Conservation (phyloP, 192 early-diverging fungal species). For the Polychytrium aggregatum region DNA sequence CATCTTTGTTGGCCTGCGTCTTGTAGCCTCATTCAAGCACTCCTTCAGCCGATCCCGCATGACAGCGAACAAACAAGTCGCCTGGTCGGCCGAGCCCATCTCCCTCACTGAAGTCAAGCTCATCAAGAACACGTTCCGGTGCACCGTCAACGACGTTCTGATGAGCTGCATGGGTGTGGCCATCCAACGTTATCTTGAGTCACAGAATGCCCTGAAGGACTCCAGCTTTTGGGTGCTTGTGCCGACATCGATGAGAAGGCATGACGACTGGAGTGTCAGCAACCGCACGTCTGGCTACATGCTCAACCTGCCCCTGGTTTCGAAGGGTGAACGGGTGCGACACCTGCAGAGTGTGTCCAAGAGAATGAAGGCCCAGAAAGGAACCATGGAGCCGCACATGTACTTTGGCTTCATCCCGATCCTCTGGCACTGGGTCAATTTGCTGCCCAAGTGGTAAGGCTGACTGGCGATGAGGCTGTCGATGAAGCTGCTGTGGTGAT, state of each 20-base stretch:
- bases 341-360: constrained; percentile 6
- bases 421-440: constrained; percentile 8
- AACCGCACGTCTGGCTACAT: constrained; percentile 17
- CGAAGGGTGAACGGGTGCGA: not conserved
- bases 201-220: constrained; percentile 9
- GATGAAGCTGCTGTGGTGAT: too few relatives aligned
- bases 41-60: constrained; percentile 2
- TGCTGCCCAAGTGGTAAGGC: constrained; percentile 9
- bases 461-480: too few relatives aligned
- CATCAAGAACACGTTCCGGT: constrained; percentile 14
- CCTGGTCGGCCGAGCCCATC: constrained; percentile 10
- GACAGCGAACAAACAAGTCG: constrained; percentile 12
- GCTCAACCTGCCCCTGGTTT: constrained; percentile 5
- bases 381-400: constrained; percentile 9
- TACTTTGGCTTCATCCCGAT: constrained; percentile 4
- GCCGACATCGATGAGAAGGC: constrained; percentile 17
- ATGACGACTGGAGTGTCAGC: constrained; percentile 7
- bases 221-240: constrained; percentile 17
- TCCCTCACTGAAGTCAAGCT: constrained; percentile 10
- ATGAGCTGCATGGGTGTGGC: constrained; percentile 11
- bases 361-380: constrained; percentile 11
- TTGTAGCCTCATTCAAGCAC: constrained; percentile 1
- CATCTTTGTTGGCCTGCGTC: not conserved
- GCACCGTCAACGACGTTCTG: constrained; percentile 24
- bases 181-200: constrained; percentile 2